phyloP scores from a whole-genome alignment of 1,284 basidiomycete species.

The Kwoniella shivajii region DNA sequence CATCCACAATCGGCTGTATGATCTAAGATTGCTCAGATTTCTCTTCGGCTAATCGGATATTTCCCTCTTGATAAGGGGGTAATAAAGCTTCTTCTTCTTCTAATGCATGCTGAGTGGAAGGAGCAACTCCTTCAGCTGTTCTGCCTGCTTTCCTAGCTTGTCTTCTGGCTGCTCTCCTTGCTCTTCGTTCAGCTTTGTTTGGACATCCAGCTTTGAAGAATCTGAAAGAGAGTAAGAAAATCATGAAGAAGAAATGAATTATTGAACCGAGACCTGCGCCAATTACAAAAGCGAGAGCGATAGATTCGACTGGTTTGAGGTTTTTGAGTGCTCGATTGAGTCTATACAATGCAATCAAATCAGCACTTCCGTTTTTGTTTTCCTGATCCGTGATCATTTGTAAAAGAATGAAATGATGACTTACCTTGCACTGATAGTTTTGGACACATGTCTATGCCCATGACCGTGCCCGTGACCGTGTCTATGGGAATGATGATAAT shows the following conservation, averaged over 20 bases:
- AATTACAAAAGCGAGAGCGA: slow-evolving; percentile 32
- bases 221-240: slow-evolving; percentile 29
- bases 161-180: slow-evolving; percentile 15
- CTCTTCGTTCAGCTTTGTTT: slow-evolving; percentile 7
- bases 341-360: no score
- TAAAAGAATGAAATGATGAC: no score
- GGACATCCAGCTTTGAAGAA: slow-evolving; percentile 12
- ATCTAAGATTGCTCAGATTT: slow-evolving; percentile 9
- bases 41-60: slow-evolving; percentile 13
- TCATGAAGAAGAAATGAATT: slow-evolving; percentile 36
- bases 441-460: not conserved
- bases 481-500: not conserved
- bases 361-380: no score
- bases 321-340: slow-evolving; percentile 27
- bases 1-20: not conserved
- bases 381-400: no score
- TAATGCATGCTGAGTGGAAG: slow-evolving; percentile 2
- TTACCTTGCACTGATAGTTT: no score
- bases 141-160: slow-evolving; percentile 13
- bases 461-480: not conserved
- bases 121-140: slow-evolving; percentile 8
- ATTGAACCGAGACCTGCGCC: slow-evolving; percentile 38
- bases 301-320: slow-evolving; percentile 27
- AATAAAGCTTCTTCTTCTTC: slow-evolving; percentile 19
- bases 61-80: slow-evolving; percentile 24